A percentile compares a stretch with the other conserved stretches of the same genome.
phyloP scores from a whole-genome alignment of 2,329 filamentous ascomycete species.

The Purpureocillium takamizusanense region DNA sequence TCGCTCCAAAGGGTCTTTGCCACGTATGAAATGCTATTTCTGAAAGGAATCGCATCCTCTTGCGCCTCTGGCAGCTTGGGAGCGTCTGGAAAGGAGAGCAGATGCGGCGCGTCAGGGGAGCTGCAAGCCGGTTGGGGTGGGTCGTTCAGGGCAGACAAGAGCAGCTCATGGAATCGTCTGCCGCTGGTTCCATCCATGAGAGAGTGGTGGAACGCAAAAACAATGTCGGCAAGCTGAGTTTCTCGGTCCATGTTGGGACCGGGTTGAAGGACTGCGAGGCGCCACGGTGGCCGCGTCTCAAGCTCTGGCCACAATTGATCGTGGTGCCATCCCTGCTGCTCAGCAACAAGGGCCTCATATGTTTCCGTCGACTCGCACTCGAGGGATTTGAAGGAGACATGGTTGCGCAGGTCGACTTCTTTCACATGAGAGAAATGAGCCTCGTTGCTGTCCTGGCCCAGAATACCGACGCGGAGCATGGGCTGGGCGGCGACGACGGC shows the following conservation, averaged over 20 bases:
- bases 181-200: constrained; percentile 43
- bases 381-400: constrained; percentile 26
- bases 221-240: constrained; percentile 24
- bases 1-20: constrained; percentile 28
- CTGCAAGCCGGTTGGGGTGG: background rate
- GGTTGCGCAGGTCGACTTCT: constrained; percentile 31
- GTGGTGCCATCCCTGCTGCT: constrained; percentile 28
- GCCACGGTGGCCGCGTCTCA: constrained; percentile 36
- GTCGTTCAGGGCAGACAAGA: constrained; percentile 33
- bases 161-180: constrained; percentile 36
- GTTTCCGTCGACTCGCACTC: constrained; percentile 11
- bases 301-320: constrained; percentile 31
- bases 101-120: constrained; percentile 9
- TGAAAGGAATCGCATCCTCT: constrained; percentile 31
- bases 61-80: constrained; percentile 27
- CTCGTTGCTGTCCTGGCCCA: constrained; percentile 29
- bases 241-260: constrained; percentile 3
- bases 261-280: constrained; percentile 26
- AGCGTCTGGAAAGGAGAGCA: constrained; percentile 20
- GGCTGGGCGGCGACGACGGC: constrained; percentile 32
- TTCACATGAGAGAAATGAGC: constrained; percentile 35
- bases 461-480: constrained; percentile 39
- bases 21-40: constrained; percentile 30
- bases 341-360: constrained; percentile 21
- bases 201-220: constrained; percentile 43